These are phyloP conservation scores for Solanum sejunctum DNA, from an alignment of 257 asterid genomes.

Conservation along the genomic window DNA sequence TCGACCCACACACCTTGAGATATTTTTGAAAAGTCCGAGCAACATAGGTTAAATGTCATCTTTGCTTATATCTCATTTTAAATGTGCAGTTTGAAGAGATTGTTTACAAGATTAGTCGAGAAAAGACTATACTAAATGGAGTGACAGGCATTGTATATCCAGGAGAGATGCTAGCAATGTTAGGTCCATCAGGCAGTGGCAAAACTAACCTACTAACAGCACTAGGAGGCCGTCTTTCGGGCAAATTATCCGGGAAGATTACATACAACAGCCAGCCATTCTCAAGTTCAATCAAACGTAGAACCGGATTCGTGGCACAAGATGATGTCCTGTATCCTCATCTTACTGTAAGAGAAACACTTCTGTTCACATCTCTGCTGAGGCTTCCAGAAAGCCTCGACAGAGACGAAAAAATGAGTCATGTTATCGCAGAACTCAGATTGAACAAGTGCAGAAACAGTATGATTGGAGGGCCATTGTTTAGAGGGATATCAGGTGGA, in stretches of 20 bases:
- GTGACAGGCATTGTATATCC: constrained; percentile 82
- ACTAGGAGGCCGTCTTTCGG: constrained; percentile 89
- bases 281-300: constrained; percentile 63
- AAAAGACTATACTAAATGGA: constrained; percentile 72
- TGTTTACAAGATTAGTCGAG: constrained; percentile 50
- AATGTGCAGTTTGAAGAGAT: constrained; percentile 77
- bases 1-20: background rate
- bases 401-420: constrained; percentile 41
- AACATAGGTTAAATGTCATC: background rate
- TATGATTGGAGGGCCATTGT: constrained; percentile 79
- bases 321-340: constrained; percentile 80
- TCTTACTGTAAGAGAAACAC: constrained; percentile 77
- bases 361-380: constrained; percentile 68
- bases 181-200: constrained; percentile 97
- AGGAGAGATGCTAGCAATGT: constrained; percentile 90
- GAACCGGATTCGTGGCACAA: constrained; percentile 86
- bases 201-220: constrained; percentile 91
- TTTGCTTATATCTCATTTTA: background rate
- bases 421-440: constrained; percentile 66
- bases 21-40: background rate
- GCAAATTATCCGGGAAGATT: constrained; percentile 72
- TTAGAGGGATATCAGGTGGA: constrained; percentile 90
- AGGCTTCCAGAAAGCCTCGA: constrained; percentile 54
- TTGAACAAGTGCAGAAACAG: constrained; percentile 49
- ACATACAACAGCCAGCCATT: constrained; percentile 75